Conservation (phyloP, 2,329 filamentous ascomycete genomes). For the Proliferodiscus dingleyae region DNA sequence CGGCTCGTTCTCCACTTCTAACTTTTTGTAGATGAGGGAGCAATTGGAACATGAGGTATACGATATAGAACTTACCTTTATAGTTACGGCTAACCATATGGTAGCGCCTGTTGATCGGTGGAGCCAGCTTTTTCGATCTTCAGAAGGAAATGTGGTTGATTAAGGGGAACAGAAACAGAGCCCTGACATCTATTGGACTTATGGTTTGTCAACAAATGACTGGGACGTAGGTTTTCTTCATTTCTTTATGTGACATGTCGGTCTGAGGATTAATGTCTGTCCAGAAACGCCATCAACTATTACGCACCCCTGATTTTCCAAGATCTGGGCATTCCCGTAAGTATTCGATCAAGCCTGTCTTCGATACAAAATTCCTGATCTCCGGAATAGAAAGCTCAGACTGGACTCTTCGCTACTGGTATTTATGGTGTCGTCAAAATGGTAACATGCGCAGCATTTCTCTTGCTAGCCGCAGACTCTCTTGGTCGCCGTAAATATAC, state of each 20-base stretch:
- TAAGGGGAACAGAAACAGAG: constrained; percentile 57
- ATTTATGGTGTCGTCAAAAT: constrained; percentile 71
- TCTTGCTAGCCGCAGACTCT: constrained; percentile 63
- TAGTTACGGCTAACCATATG: neutral
- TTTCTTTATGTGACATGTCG: neutral
- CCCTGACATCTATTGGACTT: constrained; percentile 56
- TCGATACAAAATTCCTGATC: neutral
- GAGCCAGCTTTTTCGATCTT: constrained; percentile 42
- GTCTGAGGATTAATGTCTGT: neutral
- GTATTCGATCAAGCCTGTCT: constrained; percentile 1
- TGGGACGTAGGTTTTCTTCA: constrained; percentile 35
- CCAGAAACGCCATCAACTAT: constrained; percentile 48
- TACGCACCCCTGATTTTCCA: constrained; percentile 62
- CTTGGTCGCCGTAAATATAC: constrained; percentile 52
- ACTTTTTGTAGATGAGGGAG: constrained; percentile 32
- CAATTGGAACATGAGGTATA: constrained; percentile 45
- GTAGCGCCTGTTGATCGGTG: constrained; percentile 39
- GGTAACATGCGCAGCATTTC: constrained; percentile 56
- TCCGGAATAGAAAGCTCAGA: constrained; percentile 39
- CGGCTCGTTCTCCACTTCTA: neutral
- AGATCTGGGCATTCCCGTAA: constrained; percentile 53
- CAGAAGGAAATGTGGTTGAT: constrained; percentile 59
- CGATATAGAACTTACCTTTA: neutral
- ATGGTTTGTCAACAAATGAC: constrained; percentile 69
- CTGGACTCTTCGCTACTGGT: constrained; percentile 66